phyloP scores from a whole-genome alignment of 2,329 filamentous ascomycete species.

The Orbilia quercus region DNA sequence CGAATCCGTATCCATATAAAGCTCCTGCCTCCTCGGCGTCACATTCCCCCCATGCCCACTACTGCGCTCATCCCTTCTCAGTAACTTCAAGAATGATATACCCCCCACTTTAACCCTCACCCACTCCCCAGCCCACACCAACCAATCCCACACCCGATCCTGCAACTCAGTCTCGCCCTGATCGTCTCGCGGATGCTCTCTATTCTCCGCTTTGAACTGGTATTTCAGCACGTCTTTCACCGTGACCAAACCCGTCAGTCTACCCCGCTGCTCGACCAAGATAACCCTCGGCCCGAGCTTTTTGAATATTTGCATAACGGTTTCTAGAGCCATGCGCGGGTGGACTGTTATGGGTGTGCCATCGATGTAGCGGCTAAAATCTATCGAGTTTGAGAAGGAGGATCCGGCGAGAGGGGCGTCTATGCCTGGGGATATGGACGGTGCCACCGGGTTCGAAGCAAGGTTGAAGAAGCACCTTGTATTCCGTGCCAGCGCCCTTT shows the following conservation, averaged over 20 bases:
- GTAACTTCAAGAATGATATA: slow-evolving; percentile 60
- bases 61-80: slow-evolving; percentile 40
- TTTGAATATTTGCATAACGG: slow-evolving; percentile 97
- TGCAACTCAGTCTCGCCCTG: slow-evolving; percentile 69
- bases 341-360: slow-evolving; percentile 90
- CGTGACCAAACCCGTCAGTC: slow-evolving; percentile 85
- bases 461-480: slow-evolving; percentile 78
- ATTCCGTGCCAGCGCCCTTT: slow-evolving; percentile 73
- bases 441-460: slow-evolving; percentile 44
- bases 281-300: slow-evolving; percentile 97
- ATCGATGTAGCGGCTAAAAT: slow-evolving; percentile 89
- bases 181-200: slow-evolving; percentile 76
- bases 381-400: slow-evolving; percentile 70
- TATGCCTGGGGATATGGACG: slow-evolving; percentile 63
- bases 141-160: slow-evolving; percentile 73
- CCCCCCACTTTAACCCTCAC: slow-evolving; percentile 68
- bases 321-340: slow-evolving; percentile 89
- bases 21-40: slow-evolving; percentile 22
- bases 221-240: slow-evolving; percentile 98
- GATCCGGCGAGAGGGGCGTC: slow-evolving; percentile 66
- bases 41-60: slow-evolving; percentile 9
- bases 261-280: slow-evolving; percentile 87
- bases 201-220: slow-evolving; percentile 93
- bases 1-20: slow-evolving; percentile 21
- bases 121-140: slow-evolving; percentile 70